Conservation (phyloP, 2,329 filamentous ascomycete species). For the Botrytis byssoidea region DNA sequence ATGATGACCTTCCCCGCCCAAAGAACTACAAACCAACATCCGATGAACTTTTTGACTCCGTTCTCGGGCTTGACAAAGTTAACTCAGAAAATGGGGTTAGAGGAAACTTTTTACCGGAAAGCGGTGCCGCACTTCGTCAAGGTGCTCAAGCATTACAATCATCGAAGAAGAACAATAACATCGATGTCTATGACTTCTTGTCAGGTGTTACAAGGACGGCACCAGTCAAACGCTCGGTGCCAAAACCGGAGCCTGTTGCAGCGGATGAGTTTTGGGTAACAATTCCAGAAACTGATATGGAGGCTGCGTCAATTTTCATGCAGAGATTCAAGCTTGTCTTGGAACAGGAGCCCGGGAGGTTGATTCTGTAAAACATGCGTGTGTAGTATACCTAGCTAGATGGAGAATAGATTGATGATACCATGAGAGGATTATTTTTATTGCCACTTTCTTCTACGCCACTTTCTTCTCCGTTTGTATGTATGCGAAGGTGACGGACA, state of each 20-base stretch:
- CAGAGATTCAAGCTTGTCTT: conserved; percentile 82
- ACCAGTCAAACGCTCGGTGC: conserved; percentile 31
- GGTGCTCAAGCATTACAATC: conserved; percentile 29
- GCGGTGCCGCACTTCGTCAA: conserved; percentile 51
- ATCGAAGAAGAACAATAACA: conserved; percentile 46
- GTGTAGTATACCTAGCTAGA: conserved; percentile 25
- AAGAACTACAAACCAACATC: conserved; percentile 64
- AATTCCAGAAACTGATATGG: conserved; percentile 77
- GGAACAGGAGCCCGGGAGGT: conserved; percentile 73
- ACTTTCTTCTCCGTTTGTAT: background rate
- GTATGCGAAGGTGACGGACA: background rate
- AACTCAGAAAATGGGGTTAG: conserved; percentile 53
- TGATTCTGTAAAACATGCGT: conserved; percentile 56
- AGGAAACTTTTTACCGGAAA: conserved; percentile 69
- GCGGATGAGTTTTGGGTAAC: conserved; percentile 79
- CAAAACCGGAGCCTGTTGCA: conserved; percentile 48
- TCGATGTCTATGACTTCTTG: conserved; percentile 83
- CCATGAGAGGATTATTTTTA: background rate
- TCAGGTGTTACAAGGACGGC: conserved; percentile 45
- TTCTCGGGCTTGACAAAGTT: conserved; percentile 66
- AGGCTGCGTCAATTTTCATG: conserved; percentile 77
- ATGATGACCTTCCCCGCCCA: conserved; percentile 75
- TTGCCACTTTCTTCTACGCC: background rate
- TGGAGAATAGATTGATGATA: conserved; percentile 27
- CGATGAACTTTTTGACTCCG: conserved; percentile 84